phyloP scores from a whole-genome alignment of 2,329 filamentous ascomycete genomes.

The Cladorrhinum sp. region DNA sequence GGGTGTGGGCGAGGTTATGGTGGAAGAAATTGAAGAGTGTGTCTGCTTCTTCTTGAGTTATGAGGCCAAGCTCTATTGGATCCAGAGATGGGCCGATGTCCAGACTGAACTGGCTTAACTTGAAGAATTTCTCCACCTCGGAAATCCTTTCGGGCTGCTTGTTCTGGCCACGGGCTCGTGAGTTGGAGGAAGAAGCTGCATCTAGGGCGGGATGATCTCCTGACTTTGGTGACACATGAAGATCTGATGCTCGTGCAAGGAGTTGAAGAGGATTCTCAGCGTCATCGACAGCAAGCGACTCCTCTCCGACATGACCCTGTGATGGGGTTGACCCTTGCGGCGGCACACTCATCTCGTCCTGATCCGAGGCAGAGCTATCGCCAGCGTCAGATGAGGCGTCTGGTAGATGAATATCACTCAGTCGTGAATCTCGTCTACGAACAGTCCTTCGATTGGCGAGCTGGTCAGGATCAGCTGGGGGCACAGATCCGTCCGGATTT shows the following conservation, averaged over 20 bases:
- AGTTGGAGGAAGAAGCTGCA: slow-evolving; percentile 14
- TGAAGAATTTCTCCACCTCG: slow-evolving; percentile 63
- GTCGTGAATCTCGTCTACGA: slow-evolving; percentile 13
- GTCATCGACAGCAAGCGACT: slow-evolving; percentile 63
- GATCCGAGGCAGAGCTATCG: slow-evolving; percentile 29
- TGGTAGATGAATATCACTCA: slow-evolving; percentile 22
- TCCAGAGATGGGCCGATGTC: slow-evolving; percentile 64
- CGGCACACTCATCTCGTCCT: slow-evolving; percentile 30
- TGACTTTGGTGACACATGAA: slow-evolving; percentile 50
- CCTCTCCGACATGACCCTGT: slow-evolving; percentile 37
- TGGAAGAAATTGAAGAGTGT: slow-evolving; percentile 66
- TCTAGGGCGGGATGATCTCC: slow-evolving; percentile 24
- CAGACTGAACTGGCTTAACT: slow-evolving; percentile 59
- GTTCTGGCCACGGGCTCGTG: slow-evolving; percentile 23
- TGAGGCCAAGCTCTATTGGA: slow-evolving; percentile 66
- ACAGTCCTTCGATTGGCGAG: slow-evolving; percentile 18
- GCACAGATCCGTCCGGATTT: slow-evolving; percentile 21
- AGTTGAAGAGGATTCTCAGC: slow-evolving; percentile 73
- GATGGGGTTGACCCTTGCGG: slow-evolving; percentile 26
- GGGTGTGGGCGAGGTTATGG: slow-evolving; percentile 66
- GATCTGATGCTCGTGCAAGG: slow-evolving; percentile 68
- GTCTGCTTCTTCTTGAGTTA: slow-evolving; percentile 62
- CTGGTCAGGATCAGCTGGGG: slow-evolving; percentile 9
- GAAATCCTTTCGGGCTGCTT: slow-evolving; percentile 39
- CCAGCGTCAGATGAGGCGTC: slow-evolving; percentile 29